A percentile compares a stretch with the other conserved stretches of the same genome.
Conservation (phyloP, 352 stramenopile genomes). For the Phytophthora pistaciae region DNA sequence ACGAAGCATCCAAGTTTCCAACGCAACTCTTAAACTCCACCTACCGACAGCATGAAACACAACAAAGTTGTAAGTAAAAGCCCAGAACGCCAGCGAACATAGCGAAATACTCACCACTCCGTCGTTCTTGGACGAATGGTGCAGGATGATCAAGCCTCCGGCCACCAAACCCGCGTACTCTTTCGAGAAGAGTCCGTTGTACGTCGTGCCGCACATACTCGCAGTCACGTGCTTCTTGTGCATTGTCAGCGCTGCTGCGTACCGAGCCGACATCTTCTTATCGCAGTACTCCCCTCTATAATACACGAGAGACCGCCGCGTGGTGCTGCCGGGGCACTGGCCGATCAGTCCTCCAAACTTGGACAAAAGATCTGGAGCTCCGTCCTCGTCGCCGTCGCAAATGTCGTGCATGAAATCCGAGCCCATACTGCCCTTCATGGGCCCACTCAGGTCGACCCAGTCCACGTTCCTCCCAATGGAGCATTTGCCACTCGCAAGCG, state of each 20-base stretch:
- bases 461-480: constrained; percentile 29
- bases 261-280: neutral
- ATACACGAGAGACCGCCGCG: constrained; percentile 10
- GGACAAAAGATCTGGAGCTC: constrained; percentile 4
- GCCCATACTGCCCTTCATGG: constrained; percentile 1
- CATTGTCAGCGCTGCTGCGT: neutral
- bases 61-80: neutral
- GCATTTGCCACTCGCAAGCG: constrained; percentile 43
- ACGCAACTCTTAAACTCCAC: constrained; percentile 64
- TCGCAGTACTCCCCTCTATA: neutral
- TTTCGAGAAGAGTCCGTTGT: constrained; percentile 37
- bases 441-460: constrained; percentile 42
- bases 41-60: constrained; percentile 5
- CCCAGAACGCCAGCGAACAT: neutral
- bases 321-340: constrained; percentile 38
- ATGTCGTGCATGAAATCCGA: constrained; percentile 42
- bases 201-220: constrained; percentile 38
- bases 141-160: constrained; percentile 35
- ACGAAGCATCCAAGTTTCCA: constrained; percentile 32
- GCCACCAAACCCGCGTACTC: constrained; percentile 37
- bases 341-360: constrained; percentile 33
- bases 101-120: constrained; percentile 37
- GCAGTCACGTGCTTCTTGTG: constrained; percentile 9
- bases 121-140: constrained; percentile 54
- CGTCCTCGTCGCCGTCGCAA: constrained; percentile 30